These are phyloP conservation scores for Parathielavia hyrcaniae DNA, from an alignment of 495 filamentous ascomycete species.

Conservation along the genomic window DNA sequence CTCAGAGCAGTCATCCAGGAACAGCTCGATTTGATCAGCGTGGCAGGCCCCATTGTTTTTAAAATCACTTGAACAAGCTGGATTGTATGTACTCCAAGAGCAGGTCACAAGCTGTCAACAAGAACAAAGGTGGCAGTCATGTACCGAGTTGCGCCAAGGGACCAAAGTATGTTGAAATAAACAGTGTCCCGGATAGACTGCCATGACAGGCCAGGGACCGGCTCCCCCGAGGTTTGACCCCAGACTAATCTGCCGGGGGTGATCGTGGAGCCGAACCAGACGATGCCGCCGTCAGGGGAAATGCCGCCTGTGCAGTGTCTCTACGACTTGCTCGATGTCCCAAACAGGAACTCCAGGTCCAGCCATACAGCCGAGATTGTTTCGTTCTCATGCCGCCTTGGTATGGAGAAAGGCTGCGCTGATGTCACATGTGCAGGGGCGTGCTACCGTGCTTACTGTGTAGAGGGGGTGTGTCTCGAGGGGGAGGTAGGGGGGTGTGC, in stretches of 20 bases:
- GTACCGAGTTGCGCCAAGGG: slow-evolving; percentile 22
- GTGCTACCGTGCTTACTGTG: too few species aligned
- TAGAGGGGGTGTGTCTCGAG: neutral
- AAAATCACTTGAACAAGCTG: slow-evolving; percentile 6
- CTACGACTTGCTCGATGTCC: slow-evolving; percentile 8
- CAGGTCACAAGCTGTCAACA: neutral
- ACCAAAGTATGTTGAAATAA: too few species aligned
- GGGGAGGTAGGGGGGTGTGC: slow-evolving; percentile 1
- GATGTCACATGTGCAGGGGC: slow-evolving; percentile 22
- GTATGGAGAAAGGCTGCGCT: slow-evolving; percentile 12
- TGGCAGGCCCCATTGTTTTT: slow-evolving; percentile 12
- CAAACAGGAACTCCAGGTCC: slow-evolving; percentile 24
- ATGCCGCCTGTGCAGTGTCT: slow-evolving; percentile 16
- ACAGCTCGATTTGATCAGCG: neutral
- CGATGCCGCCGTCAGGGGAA: slow-evolving; percentile 11
- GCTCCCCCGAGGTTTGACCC: slow-evolving; percentile 2
- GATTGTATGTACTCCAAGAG: neutral
- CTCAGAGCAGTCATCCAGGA: slow-evolving; percentile 12
- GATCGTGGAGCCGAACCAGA: slow-evolving; percentile 1
- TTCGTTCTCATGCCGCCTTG: slow-evolving; percentile 25
- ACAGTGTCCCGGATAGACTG: neutral
- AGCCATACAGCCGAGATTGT: slow-evolving; percentile 33
- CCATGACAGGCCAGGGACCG: neutral
- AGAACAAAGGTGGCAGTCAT: slow-evolving; percentile 2
- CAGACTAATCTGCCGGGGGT: slow-evolving; percentile 13